Evolutionary conservation across 768 basidiomycete species (phyloP).

Genomic region (Serendipita vermifera): DNA sequence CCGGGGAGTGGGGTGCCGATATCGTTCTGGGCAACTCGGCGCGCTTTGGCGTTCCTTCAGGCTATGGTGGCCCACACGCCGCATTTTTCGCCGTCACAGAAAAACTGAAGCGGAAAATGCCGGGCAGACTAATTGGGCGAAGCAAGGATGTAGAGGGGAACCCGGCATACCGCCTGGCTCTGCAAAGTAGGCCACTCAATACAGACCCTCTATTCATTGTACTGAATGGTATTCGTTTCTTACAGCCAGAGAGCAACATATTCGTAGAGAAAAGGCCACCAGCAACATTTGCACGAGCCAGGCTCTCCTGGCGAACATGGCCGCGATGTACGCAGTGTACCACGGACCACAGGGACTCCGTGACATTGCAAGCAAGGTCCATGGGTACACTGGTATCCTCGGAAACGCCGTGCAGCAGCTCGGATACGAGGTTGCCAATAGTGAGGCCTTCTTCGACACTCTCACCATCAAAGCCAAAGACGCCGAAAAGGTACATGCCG

Average conservation of each 20-base stretch:
- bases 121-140: slow-evolving; percentile 87
- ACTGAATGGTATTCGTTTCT: background rate
- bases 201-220: background rate
- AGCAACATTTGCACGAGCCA: slow-evolving; percentile 98
- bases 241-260: slow-evolving; percentile 88
- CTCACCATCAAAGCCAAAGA: slow-evolving; percentile 55
- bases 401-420: slow-evolving; percentile 49
- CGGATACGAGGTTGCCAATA: slow-evolving; percentile 62
- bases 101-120: slow-evolving; percentile 91
- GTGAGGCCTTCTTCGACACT: slow-evolving; percentile 77
- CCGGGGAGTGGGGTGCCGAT: slow-evolving; percentile 98
- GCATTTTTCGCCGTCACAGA: slow-evolving; percentile 95
- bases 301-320: slow-evolving; percentile 97
- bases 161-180: slow-evolving; percentile 78
- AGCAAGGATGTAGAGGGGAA: slow-evolving; percentile 76
- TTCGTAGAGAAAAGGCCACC: slow-evolving; percentile 94
- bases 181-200: slow-evolving; percentile 62
- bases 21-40: slow-evolving; percentile 91
- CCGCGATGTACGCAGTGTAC: slow-evolving; percentile 96
- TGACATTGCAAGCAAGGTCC: slow-evolving; percentile 82
- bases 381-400: slow-evolving; percentile 70
- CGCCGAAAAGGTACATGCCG: slow-evolving; percentile 52
- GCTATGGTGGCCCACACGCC: slow-evolving; percentile 96
- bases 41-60: slow-evolving; percentile 90
- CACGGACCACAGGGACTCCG: slow-evolving; percentile 81